These are phyloP conservation scores for Pyrus bretschneideri DNA, from an alignment of 306 rosid species.

Conservation along the genomic window DNA sequence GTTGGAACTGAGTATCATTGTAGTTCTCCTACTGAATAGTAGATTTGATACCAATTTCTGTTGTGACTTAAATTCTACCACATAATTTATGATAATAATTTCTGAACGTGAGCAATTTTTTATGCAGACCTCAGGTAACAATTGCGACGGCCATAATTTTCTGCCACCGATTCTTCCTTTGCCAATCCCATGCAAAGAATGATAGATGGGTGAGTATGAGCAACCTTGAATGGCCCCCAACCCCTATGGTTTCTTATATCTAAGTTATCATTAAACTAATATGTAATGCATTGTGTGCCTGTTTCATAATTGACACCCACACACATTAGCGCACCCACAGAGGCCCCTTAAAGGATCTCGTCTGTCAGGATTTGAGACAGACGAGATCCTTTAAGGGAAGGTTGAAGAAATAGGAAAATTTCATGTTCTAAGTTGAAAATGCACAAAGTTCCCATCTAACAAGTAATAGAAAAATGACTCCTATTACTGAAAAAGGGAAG, in stretches of 20 bases:
- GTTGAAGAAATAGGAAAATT: too few relatives aligned
- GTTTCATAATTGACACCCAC: neutral
- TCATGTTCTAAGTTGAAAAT: neutral
- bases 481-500: neutral
- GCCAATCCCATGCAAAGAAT: conserved; percentile 93
- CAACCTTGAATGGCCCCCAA: neutral
- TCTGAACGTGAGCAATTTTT: conserved; percentile 7
- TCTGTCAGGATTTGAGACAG: neutral
- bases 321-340: neutral
- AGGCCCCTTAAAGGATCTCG: neutral
- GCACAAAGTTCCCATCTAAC: neutral
- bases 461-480: neutral
- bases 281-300: neutral
- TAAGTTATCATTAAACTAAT: neutral
- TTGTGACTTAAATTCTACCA: neutral
- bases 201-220: conserved; percentile 78
- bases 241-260: neutral
- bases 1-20: neutral
- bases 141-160: conserved; percentile 96
- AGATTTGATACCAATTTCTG: neutral
- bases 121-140: conserved; percentile 95
- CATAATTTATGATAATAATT: neutral
- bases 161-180: conserved; percentile 91
- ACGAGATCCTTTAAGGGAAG: too few relatives aligned
- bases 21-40: neutral